A percentile compares a stretch with the other conserved stretches of the same genome.
These are phyloP conservation scores for Acorus calamus DNA, from an alignment of 106 monocot genomes.

Conservation along the genomic window DNA sequence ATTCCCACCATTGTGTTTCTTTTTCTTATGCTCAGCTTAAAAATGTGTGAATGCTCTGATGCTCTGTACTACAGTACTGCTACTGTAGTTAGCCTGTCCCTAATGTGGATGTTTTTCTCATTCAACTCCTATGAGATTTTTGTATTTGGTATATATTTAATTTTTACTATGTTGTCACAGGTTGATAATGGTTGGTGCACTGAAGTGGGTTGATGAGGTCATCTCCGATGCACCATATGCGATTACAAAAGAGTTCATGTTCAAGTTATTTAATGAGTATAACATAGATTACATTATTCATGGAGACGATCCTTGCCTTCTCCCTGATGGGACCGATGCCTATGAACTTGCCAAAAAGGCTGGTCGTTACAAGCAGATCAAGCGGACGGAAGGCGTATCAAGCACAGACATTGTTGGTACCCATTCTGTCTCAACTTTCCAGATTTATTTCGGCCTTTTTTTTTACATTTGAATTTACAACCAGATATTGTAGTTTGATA, in stretches of 20 bases:
- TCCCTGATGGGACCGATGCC: conserved; percentile 92
- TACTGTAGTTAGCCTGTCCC: too few species aligned
- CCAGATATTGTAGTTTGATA: too few species aligned
- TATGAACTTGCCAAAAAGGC: conserved; percentile 97
- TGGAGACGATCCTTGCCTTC: conserved; percentile 77
- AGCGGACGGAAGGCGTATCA: conserved; percentile 84
- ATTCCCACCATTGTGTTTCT: too few species aligned
- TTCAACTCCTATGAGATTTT: not conserved
- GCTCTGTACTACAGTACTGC: too few species aligned
- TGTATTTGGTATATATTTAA: not conserved
- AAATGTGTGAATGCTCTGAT: too few species aligned
- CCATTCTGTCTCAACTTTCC: not conserved
- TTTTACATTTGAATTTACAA: not conserved
- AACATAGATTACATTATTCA: conserved; percentile 78
- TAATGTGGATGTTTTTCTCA: too few species aligned
- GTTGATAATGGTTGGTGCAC: conserved; percentile 87
- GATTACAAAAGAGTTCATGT: conserved; percentile 95
- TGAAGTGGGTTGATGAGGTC: conserved; percentile 95
- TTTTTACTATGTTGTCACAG: conserved; percentile 19
- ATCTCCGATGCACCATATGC: conserved; percentile 96
- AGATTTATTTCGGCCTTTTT: not conserved
- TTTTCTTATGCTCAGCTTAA: too few species aligned
- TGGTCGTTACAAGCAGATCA: conserved; percentile 72
- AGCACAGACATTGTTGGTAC: conserved; percentile 93
- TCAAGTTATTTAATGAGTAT: conserved; percentile 66